Evolutionary conservation across 2,329 filamentous ascomycete genomes (phyloP).

Genomic region (Trichophyton simii): DNA sequence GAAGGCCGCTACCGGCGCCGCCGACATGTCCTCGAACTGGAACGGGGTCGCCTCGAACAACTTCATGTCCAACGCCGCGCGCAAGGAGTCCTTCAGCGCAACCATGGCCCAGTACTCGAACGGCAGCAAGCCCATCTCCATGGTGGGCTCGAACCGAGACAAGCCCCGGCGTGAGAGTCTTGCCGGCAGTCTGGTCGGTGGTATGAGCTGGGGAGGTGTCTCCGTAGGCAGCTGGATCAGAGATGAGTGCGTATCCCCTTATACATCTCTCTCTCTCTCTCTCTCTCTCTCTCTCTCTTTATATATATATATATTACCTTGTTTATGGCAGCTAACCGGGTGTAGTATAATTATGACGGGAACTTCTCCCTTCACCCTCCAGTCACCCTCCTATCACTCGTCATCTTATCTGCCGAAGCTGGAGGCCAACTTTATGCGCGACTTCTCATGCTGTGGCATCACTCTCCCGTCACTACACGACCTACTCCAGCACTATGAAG

Average conservation of each 20-base stretch:
- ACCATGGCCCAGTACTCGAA: slow-evolving; percentile 43
- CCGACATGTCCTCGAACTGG: slow-evolving; percentile 34
- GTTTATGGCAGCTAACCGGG: neutral
- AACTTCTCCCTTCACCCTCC: slow-evolving; percentile 81
- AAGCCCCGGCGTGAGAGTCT: slow-evolving; percentile 46
- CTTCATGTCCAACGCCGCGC: slow-evolving; percentile 30
- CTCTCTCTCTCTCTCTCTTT: neutral
- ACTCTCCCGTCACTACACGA: slow-evolving; percentile 87
- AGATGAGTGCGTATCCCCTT: slow-evolving; percentile 68
- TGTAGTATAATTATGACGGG: slow-evolving; percentile 84
- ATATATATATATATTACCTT: neutral
- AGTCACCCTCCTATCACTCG: slow-evolving; percentile 92
- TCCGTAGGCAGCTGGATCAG: slow-evolving; percentile 94
- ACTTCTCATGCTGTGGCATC: slow-evolving; percentile 89
- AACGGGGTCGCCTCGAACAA: slow-evolving; percentile 26
- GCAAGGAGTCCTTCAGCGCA: slow-evolving; percentile 44
- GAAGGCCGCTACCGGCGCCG: slow-evolving; percentile 32
- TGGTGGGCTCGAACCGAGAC: slow-evolving; percentile 38
- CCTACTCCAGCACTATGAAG: slow-evolving; percentile 90
- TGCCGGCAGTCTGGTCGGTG: slow-evolving; percentile 52
- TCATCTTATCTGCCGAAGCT: slow-evolving; percentile 93
- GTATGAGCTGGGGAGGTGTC: slow-evolving; percentile 94
- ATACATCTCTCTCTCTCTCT: neutral
- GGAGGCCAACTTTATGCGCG: slow-evolving; percentile 94
- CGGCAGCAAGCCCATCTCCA: slow-evolving; percentile 49